Evolutionary conservation across 495 filamentous ascomycete species (phyloP), one percentile per base, ranked within the genome.

Genomic region (Thermochaetoides thermophila): DNA sequence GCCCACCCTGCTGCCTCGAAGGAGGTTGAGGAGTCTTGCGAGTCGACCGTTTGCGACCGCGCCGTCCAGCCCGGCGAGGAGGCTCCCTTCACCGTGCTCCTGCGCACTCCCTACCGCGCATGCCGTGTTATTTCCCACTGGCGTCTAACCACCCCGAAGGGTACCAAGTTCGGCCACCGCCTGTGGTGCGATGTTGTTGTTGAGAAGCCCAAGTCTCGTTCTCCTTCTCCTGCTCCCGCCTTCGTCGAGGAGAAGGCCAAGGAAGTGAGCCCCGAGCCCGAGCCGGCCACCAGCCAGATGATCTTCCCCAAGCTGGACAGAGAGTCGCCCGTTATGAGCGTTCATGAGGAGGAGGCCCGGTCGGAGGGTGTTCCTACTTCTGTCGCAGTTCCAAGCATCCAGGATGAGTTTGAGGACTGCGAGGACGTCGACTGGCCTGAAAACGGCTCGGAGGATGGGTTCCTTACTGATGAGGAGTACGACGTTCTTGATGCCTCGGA

Each of bases 241-340:
- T 35, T 20, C 14, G 20, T 20, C 17, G 13, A 12, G 6, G 21
- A 24, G 8, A 30, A 38, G n/a, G 26, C 36, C 17, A 38, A 27
- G 40, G 53, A 34, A 31, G 29, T 9, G 15, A 34, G 23, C 37
- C 16, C 29, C 26, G 39, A 39, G 21, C 34, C 53, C 37, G 20
- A 20, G 34, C 28, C 21, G 11, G 32, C 27, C 31, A 37, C 67
- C 32, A 79, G 77, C 53, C 69, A 76, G 36, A 94, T 96, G 83
- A 84, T 96, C 47, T 96, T 97, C 73, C 91, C 91, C 39, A 87
- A 79, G 57, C 71, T 97, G 13, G 84, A 89, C 39, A 93, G 94
- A 57, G 89, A 96, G 55, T 91, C 84, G 12, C 87, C 89, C 3
- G 68, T 71, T 22, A 64, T 76, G 9, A 93, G 84, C 56, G 72